Evolutionary conservation across 495 filamentous ascomycete species (phyloP), one percentile per base, ranked within the genome.

Genomic region (Aspergillus diversus): DNA sequence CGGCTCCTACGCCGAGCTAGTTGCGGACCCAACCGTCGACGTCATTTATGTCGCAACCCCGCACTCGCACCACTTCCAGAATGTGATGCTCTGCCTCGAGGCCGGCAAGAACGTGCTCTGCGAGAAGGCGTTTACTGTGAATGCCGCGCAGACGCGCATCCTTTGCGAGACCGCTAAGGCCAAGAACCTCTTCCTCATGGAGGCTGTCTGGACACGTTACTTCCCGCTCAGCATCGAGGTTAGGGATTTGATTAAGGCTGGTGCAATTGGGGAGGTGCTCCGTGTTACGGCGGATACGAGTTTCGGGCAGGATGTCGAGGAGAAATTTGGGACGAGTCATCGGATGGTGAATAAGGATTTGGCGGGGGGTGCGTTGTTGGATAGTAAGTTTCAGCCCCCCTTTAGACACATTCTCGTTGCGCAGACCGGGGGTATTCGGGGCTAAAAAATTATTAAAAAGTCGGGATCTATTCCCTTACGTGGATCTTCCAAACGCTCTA

Each of bases 401-500:
- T 55, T 57, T 1, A 4, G 11, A 6, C 17, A 8, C 55, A 1
- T 54, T 2, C 4, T 6, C 46, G 13, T n/a, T 42, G 21, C 2
- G 21, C 2, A 27, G 21, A 2, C 2, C 21, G 21, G 2, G 21
- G 21, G 21, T 27, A 27, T 27, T 27, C 2, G 15, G 11, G 8
- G n/a, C 15, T 32, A 5, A 33, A 15, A 35, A 27, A 46, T 33
- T n/a, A 8, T 42, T 12, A 16, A 62, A 17, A 54, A 88, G 84
- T 97, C 66, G 94, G 91, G 8, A 89, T 98, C 69, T 96, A 97
- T 76, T 86, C 90, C 50, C 77, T 97, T 49, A 97, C 92, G 6
- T 98, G 93, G 94, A 82, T 95, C 60, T 97, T 95, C 85, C 93
- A 97, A 76, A 89, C 87, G 55, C 83, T 97, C 43, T 97, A 97